Base-by-base conservation (phyloP, 805 yeast genomes). In the Metschnikowia anglica region DNA sequence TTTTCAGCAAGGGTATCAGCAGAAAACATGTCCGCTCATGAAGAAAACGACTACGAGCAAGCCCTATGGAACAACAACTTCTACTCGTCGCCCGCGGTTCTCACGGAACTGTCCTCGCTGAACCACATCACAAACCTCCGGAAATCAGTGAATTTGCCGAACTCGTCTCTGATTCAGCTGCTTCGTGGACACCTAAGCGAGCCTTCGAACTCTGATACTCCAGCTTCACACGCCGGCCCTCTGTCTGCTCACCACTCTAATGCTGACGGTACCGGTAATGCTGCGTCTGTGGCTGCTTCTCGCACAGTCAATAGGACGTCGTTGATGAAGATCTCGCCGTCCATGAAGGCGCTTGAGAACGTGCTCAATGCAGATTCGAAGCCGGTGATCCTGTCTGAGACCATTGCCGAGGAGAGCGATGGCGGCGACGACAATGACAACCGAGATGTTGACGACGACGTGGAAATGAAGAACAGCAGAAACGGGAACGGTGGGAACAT, bases 331-430 rank as follows among this genome's bases (percentile, higher is more conserved):
- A 54, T 54, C 21, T 66, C 73, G 23, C 76, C 74, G 5, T 65
- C 71, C 6, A 64, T 70, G 56, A 63, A 65, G 48, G 73, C 73
- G 11, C 57, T 70, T 44, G 74, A 70, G 47, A 50, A 46, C 34
- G 65, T 64, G 16, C 56, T 70, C 40, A 55, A 54, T 37, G 51
- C 52, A 23, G 44, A 43, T 24, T 38, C 24, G 2, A 50, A 46
- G 34, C 29, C 43, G n/a, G 37, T 31, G 26, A 16, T 9, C 15
- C 34, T 37, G 18, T 42, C 44, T 12, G 44, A 33, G 10, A 44
- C 28, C 12, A 49, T 49, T n/a, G 36, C 34, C 18, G 54, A 49
- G 43, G 54, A 51, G 41, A 52, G 47, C 15, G 52, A 45, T 23
- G 57, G 16, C 23, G 7, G 10, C 25, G 10, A 23, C 29, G 13